phyloP scores from a whole-genome alignment of 768 basidiomycete genomes.

The Sutorius australiensis region DNA sequence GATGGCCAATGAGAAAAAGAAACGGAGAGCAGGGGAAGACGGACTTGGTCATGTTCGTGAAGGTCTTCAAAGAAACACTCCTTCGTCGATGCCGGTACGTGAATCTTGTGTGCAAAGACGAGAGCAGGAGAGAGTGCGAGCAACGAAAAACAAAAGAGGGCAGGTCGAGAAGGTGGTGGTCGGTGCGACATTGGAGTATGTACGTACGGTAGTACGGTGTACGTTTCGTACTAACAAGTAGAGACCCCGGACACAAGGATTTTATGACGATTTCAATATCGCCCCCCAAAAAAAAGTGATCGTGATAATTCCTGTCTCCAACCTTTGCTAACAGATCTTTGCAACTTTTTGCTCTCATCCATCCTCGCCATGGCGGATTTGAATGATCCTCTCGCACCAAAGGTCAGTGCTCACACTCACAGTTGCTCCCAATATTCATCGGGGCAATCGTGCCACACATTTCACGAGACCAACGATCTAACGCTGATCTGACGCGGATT shows the following conservation, averaged over 20 bases:
- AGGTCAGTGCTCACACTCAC: conserved; percentile 44
- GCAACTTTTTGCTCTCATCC: conserved; percentile 6
- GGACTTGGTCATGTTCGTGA: conserved; percentile 84
- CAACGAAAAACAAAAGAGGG: conserved; percentile 41
- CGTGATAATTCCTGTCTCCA: conserved; percentile 23
- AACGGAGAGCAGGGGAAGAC: background rate
- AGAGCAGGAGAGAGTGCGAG: conserved; percentile 33
- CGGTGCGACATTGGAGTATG: conserved; percentile 33
- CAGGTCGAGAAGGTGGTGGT: conserved; percentile 33
- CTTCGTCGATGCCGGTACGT: conserved; percentile 73
- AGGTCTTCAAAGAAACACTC: conserved; percentile 98
- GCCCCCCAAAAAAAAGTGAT: conserved; percentile 22
- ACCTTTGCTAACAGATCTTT: conserved; percentile 12
- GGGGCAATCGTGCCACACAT: conserved; percentile 28
- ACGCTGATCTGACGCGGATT: conserved; percentile 27
- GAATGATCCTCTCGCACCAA: conserved; percentile 64
- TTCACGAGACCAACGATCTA: conserved; percentile 19
- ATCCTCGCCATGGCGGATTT: conserved; percentile 50
- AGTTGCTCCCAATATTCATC: conserved; percentile 14
- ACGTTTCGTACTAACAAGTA: too few relatives aligned
- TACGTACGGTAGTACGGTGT: too few relatives aligned
- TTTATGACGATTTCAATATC: conserved; percentile 11
- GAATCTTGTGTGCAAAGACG: conserved; percentile 64
- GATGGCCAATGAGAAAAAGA: background rate
- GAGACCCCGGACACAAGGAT: conserved; percentile 28